phyloP scores from a whole-genome alignment of 768 basidiomycete genomes.

The Termitomyces sp. region DNA sequence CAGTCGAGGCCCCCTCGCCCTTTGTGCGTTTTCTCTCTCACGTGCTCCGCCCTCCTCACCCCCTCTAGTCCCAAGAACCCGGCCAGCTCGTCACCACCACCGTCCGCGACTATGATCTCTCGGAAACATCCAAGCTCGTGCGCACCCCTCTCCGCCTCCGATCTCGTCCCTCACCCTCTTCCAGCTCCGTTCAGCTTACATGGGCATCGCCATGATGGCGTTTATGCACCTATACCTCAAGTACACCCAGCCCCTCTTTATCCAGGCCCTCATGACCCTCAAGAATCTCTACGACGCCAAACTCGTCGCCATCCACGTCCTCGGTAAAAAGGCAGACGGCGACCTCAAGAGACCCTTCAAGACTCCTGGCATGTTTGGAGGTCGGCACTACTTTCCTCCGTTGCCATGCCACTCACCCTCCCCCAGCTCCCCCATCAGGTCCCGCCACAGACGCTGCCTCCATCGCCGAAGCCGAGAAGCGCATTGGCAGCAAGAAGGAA shows the following conservation, averaged over 20 bases:
- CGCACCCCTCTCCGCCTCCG: slow-evolving; percentile 15
- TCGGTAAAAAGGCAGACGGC: slow-evolving; percentile 75
- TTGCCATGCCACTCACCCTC: not conserved
- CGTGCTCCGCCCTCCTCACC: not conserved
- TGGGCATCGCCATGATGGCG: slow-evolving; percentile 81
- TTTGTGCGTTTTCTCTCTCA: slow-evolving; percentile 51
- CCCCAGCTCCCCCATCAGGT: slow-evolving; percentile 40
- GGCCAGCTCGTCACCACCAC: slow-evolving; percentile 86
- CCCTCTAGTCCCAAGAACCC: slow-evolving; percentile 50
- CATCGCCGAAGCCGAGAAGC: slow-evolving; percentile 87
- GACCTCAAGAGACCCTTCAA: slow-evolving; percentile 92
- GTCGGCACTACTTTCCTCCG: slow-evolving; percentile 22
- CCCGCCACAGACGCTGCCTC: slow-evolving; percentile 83
- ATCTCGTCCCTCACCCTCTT: not conserved
- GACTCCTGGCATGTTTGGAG: slow-evolving; percentile 63
- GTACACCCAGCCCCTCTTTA: slow-evolving; percentile 95
- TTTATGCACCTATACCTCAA: slow-evolving; percentile 93
- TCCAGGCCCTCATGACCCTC: slow-evolving; percentile 92
- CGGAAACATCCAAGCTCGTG: slow-evolving; percentile 79
- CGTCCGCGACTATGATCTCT: slow-evolving; percentile 87
- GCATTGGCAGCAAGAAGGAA: slow-evolving; percentile 75
- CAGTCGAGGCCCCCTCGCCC: slow-evolving; percentile 70
- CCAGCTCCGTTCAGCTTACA: slow-evolving; percentile 61
- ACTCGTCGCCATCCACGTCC: slow-evolving; percentile 73
- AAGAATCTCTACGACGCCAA: slow-evolving; percentile 89